Base-by-base conservation (phyloP, 2,329 filamentous ascomycete genomes). In the Beauveria sp. region DNA sequence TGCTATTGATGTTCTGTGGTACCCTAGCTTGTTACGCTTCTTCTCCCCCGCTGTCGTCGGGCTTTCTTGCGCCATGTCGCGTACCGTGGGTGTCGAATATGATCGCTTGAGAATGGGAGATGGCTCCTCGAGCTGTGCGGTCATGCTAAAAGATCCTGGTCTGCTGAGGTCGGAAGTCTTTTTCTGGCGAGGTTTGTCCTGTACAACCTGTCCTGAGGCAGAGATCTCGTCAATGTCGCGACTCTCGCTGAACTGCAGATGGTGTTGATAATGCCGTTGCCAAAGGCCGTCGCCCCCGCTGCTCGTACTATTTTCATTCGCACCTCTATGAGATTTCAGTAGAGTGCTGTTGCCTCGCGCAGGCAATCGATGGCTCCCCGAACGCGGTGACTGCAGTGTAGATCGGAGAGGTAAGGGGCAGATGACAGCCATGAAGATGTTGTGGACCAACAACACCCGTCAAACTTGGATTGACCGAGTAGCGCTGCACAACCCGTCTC, bases 1-100 rank as follows among this genome's bases (percentile, higher is more conserved):
- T 67, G 92, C 92, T 69, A 96, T 89, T 51, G 91, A 93, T 54
- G 90, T 95, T 70, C 92, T 85, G 77, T 96, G 91, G 72, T 96
- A 96, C 45, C 91, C 91, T 64, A 96, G 80, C 75, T 95, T 96
- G 75, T 95, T 96, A 70, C 91, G 85, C 63, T 75, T 77, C 70
- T 78, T 81, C 58, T 81, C 78, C 45, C 45, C 73, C 24, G 73
- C 66, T 45, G 75, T 67, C 43, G 70, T 68, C 62, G 74, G 22
- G 30, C n/a, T 12, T 30, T 61, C 58, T 53, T 53, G 58, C 8
- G 43, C 30, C 58, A 55, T 61, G 20, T 51, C 49, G 51, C 42
- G 42, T 52, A 61, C 58, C 6, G 58, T 28, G 10, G 58, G 51
- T 45, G 58, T 61, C 8, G 58, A 61, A 42, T 20, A 61, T 3